Evolutionary conservation across 1,139 yeast genomes (phyloP), one percentile per base, ranked within the genome.

Genomic region (Komagataea norvegica): DNA sequence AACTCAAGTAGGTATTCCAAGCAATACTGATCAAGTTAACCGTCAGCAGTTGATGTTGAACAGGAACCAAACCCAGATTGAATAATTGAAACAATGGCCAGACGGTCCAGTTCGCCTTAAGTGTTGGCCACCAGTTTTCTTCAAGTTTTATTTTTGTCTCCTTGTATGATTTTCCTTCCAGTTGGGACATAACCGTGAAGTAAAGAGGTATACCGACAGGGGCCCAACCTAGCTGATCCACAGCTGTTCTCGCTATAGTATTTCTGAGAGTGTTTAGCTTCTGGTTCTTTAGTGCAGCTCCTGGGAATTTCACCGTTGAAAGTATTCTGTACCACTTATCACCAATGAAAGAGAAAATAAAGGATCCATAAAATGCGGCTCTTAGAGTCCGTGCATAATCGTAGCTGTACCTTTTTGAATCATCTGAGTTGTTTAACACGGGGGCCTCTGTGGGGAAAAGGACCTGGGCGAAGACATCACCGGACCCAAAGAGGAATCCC

Each of bases 71-170:
- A 32, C 74, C 69, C 53, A 89, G 85, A 59, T 89, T 89, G 41
- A 77, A 51, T 35, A 74, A 45, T 60, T 88, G 96, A 52, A 88
- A 79, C 0, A 74, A 64, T 0, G 96, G 96, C 96, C 96, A 88
- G 8, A 88, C 82, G 33, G 68, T 49, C 95, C 95, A 88, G 56
- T 86, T 87, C 23, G 82, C 72, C 23, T 64, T 46, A 30, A 86
- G 60, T 0, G 94, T 84, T 6, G 64, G 60, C 74, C 74, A 68
- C 74, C 79, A 79, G 41, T 74, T 72, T 13, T 64, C 59, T 2
- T 59, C 30, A 21, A 80, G 55, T 45, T 75, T 77, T 5, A 47
- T 34, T 30, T 55, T 51, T 5, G 72, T 62, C 11, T 65, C 68
- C 8, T 56, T 54, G 6, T 61, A 43, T 2, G 60, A 35, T 32